Evolutionary conservation across 1,139 yeast species (phyloP), one percentile per base, ranked within the genome.

Genomic region (Ogataea hybrid): DNA sequence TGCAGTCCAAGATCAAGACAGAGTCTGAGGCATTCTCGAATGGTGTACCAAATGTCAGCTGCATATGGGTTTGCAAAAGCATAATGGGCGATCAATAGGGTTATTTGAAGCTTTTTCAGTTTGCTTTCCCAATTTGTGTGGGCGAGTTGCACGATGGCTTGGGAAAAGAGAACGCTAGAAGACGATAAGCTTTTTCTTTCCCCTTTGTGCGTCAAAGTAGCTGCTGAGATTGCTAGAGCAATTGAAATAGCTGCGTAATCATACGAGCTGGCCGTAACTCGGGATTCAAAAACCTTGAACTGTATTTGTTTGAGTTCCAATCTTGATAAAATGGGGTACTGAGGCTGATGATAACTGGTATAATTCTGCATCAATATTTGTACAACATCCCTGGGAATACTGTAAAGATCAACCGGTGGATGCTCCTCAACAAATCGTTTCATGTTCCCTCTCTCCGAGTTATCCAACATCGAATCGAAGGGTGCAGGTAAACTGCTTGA

Each of bases 11-110:
- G 34, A 17, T 50, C 54, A 12, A 50, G 23, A 28, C 50, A 48
- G 28, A 52, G 15, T 22, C 54, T 17, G 3, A 51, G 21, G 3
- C 51, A 42, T 18, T 48, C 53, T 23, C 54, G 25, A 10, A 51
- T 28, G 5, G 50, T 29, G 34, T 35, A 35, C 53, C 52, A 51
- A 9, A 50, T 37, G 34, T 52, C 47, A 8, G 53, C 55, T 3
- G 54, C 55, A 32, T 43, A 51, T 10, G 56, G 56, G 29, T 52
- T 52, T 2, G 53, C 54, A 47, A 52, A 50, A 5, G 50, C 52
- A 40, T 52, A 51, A 39, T 52, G 56, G 4, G 54, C 52, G 6
- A 50, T 44, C 1, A 52, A 34, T n/a, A 51, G 32, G 2, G 39
- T 35, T 4, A 48, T 34, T 30, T 52, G 50, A 10, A 52, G 34